Conservation (phyloP, 148 eudicot species). For the Diospyros kaki region DNA sequence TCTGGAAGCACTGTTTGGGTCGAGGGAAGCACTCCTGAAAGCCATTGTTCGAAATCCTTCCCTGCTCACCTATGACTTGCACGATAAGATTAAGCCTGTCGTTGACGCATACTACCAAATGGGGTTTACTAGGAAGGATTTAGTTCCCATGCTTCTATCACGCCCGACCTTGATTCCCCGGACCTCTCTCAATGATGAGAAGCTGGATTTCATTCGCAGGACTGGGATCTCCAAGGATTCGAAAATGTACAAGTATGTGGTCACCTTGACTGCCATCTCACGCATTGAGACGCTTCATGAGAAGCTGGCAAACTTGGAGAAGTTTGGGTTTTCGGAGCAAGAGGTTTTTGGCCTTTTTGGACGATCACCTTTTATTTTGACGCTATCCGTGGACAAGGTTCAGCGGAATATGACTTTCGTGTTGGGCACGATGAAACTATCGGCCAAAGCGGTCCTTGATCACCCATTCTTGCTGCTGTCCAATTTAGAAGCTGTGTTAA, state of each 20-base stretch:
- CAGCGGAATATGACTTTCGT: conserved; percentile 75
- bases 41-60: conserved; percentile 72
- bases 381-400: conserved; percentile 64
- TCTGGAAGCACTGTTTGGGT: conserved; percentile 49
- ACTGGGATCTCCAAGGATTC: conserved; percentile 50
- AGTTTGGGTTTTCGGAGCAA: conserved; percentile 65
- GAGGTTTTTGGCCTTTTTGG: conserved; percentile 57
- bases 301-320: conserved; percentile 64
- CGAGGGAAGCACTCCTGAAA: conserved; percentile 42
- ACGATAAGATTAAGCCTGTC: conserved; percentile 35
- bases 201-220: conserved; percentile 54
- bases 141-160: conserved; percentile 44
- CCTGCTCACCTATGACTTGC: conserved; percentile 55
- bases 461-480: conserved; percentile 48
- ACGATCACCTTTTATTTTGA: conserved; percentile 50
- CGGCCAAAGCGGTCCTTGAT: conserved; percentile 31
- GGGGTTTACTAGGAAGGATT: conserved; percentile 47
- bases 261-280: conserved; percentile 55
- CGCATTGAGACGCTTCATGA: conserved; percentile 62
- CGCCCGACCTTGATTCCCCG: conserved; percentile 61
- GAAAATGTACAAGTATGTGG: conserved; percentile 73
- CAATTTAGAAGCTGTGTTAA: conserved; percentile 55
- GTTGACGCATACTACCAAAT: conserved; percentile 43
- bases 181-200: conserved; percentile 46
- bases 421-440: conserved; percentile 54